phyloP scores from a whole-genome alignment of 2,329 filamentous ascomycete species.

The Didymella pinodella region DNA sequence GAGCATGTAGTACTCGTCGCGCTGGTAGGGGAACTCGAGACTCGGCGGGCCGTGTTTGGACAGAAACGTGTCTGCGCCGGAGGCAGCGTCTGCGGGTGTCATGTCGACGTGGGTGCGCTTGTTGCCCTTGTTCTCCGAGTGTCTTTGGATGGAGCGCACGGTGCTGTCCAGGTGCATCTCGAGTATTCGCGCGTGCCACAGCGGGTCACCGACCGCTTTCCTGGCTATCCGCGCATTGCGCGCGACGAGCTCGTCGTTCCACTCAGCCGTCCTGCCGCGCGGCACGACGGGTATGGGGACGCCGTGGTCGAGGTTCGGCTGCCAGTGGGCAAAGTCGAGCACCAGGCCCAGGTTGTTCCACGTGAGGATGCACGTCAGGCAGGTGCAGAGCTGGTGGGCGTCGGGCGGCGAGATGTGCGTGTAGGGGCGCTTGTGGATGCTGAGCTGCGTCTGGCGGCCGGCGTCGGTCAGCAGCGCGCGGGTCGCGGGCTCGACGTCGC shows the following conservation, averaged over 20 bases:
- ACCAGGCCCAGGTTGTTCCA: constrained; percentile 65
- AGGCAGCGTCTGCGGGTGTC: constrained; percentile 55
- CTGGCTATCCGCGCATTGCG: constrained; percentile 56
- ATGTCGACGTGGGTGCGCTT: constrained; percentile 56
- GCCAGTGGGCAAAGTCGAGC: constrained; percentile 67
- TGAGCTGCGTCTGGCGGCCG: constrained; percentile 54
- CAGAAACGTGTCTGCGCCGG: constrained; percentile 62
- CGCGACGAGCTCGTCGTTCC: constrained; percentile 60
- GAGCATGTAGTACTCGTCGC: constrained; percentile 67
- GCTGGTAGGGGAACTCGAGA: constrained; percentile 62
- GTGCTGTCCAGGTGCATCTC: constrained; percentile 60
- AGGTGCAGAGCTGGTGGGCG: constrained; percentile 61
- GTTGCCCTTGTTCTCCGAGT: constrained; percentile 61
- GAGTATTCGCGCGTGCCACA: constrained; percentile 62
- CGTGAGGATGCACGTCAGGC: constrained; percentile 62
- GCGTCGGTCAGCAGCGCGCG: constrained; percentile 52
- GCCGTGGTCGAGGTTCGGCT: constrained; percentile 59
- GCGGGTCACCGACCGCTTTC: constrained; percentile 56
- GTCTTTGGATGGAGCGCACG: constrained; percentile 56
- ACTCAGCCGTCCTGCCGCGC: constrained; percentile 57
- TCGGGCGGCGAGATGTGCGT: constrained; percentile 62
- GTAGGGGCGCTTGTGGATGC: constrained; percentile 60
- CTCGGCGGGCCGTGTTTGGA: constrained; percentile 60
- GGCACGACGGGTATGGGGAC: constrained; percentile 62
- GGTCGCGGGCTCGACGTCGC: constrained; percentile 49